Evolutionary conservation across 2,329 filamentous ascomycete species (phyloP), one percentile per base, ranked within the genome.

Genomic region (Podosphaera aphanis): DNA sequence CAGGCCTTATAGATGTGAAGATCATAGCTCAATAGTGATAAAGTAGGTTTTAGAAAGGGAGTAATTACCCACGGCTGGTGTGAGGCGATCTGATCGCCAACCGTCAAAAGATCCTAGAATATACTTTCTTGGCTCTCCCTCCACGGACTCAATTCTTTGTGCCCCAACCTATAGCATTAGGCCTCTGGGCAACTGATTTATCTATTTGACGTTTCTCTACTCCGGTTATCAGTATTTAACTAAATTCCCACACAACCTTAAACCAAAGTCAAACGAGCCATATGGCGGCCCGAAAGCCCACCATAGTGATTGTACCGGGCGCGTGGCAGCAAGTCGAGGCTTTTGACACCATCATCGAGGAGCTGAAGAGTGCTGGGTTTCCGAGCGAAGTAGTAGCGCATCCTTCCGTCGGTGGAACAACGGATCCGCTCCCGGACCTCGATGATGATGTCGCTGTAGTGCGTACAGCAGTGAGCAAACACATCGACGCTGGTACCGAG

Each of bases 401-500:
- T 18, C 48, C 46, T 11, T 53, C 50, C 2, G 48, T 49, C n/a
- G 50, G 50, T 19, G 49, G 45, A 15, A 47, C 47, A 4, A 40
- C 18, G 19, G 23, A 27, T 23, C 51, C 50, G 19, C 45, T 47
- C 6, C 47, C 44, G 27, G 46, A 48, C 1, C 43, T 53, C 15
- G 6, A 33, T 10, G 51, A 53, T 15, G 50, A 51, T 41, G 6
- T 59, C 56, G 4, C 60, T 50, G 48, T 63, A 49, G 51, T 51
- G 19, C 44, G 43, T 27, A 15, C 37, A 21, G 16, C 46, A 15
- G n/a, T 53, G n/a, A 29, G 8, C n/a, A 43, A 51, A n/a, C 58
- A 63, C 4, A 62, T 62, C 18, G 59, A 63, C 25, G 49, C 40
- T 2, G 57, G 56, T 2, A 59, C 61, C 16, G 58, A 64, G 16